A percentile compares a stretch with the other conserved stretches of the same genome.
Evolutionary conservation across 192 early-diverging fungal species (phyloP).

Genomic region (Coemansia sp.): DNA sequence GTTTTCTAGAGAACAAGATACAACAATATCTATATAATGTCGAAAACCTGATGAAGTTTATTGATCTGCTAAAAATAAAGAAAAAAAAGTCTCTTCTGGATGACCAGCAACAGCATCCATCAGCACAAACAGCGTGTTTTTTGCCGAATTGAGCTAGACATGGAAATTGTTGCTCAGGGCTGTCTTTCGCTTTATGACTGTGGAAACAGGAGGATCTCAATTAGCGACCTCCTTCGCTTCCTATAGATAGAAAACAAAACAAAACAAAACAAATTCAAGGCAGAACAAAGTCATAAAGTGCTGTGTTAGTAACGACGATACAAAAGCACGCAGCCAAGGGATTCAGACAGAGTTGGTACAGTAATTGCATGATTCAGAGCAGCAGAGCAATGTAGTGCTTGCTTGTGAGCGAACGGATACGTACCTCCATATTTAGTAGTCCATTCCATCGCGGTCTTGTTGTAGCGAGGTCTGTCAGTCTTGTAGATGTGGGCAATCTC

Average conservation of each 20-base stretch:
- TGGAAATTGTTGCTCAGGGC: neutral
- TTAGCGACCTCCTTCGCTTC: too few relatives aligned
- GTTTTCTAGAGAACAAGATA: neutral
- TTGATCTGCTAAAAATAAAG: neutral
- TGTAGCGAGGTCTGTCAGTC: conserved; percentile 87
- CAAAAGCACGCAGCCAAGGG: too few relatives aligned
- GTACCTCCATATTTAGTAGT: conserved; percentile 84
- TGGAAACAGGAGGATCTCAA: neutral
- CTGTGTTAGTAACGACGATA: too few relatives aligned
- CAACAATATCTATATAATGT: neutral
- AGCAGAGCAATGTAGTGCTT: neutral
- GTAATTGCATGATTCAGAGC: neutral
- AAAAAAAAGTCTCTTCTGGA: neutral
- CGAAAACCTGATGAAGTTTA: neutral
- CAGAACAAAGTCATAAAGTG: too few relatives aligned
- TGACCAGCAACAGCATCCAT: neutral
- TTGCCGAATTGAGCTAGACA: neutral
- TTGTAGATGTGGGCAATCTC: conserved; percentile 99
- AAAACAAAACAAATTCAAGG: neutral
- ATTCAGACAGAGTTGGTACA: too few relatives aligned
- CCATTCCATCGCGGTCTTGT: conserved; percentile 91
- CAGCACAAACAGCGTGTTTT: neutral
- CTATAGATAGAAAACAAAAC: neutral
- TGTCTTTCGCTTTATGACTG: neutral
- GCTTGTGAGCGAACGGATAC: neutral